Evolutionary conservation across 352 stramenopile species (phyloP).

Genomic region (Pythium diclinum): DNA sequence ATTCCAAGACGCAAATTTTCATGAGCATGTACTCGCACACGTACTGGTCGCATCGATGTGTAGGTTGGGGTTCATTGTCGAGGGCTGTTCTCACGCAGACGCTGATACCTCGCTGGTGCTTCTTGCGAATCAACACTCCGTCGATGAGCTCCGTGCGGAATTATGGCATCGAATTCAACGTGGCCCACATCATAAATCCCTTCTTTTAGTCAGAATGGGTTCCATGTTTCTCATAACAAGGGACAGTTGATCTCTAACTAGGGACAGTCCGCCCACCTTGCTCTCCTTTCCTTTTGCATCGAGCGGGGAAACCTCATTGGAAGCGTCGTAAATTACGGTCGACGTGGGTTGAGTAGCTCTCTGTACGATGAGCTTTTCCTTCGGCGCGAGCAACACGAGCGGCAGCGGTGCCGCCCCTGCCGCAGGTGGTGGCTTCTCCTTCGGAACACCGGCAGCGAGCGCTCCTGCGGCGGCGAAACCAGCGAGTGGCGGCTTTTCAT

Average conservation of each 20-base stretch:
- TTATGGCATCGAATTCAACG: neutral
- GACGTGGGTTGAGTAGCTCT: conserved; percentile 2
- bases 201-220: neutral
- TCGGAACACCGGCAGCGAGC: conserved; percentile 17
- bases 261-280: conserved; percentile 6
- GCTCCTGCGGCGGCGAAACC: conserved; percentile 9
- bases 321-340: conserved; percentile 13
- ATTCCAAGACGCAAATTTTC: neutral
- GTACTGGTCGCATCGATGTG: conserved; percentile 24
- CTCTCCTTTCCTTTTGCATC: conserved; percentile 18
- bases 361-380: conserved; percentile 33
- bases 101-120: neutral
- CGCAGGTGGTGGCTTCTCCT: conserved; percentile 21
- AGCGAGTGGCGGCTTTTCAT: conserved; percentile 12
- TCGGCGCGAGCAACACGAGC: conserved; percentile 23
- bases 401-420: conserved; percentile 4
- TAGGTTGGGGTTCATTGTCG: conserved; percentile 28
- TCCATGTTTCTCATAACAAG: neutral
- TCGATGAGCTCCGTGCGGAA: neutral
- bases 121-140: conserved; percentile 13
- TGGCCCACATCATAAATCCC: conserved; percentile 10
- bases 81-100: neutral
- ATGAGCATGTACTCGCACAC: neutral
- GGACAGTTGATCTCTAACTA: neutral
- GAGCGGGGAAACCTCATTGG: conserved; percentile 14